phyloP scores from a whole-genome alignment of 257 asterid genomes.

The Vinca minor region DNA sequence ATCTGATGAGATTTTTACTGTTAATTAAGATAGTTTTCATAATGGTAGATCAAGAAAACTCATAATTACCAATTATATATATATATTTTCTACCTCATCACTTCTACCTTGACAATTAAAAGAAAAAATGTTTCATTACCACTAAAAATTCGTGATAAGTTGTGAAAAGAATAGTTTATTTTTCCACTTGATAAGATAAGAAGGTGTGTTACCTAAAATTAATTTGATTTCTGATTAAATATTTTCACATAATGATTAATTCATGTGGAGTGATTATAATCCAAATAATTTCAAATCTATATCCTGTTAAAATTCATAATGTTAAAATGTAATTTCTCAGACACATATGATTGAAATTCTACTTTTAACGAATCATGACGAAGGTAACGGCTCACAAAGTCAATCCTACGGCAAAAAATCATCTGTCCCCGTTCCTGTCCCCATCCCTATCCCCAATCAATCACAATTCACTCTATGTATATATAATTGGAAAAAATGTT shows the following conservation, averaged over 20 bases:
- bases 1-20: too few species aligned
- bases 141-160: not conserved
- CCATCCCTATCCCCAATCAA: too few species aligned
- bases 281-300: not conserved
- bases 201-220: not conserved
- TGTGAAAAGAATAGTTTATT: not conserved
- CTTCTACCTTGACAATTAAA: too few species aligned
- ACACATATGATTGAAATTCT: too few species aligned
- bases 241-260: not conserved
- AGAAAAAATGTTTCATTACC: too few species aligned
- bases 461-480: too few species aligned
- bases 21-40: not conserved
- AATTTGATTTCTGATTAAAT: not conserved
- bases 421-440: too few species aligned
- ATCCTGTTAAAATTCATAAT: not conserved
- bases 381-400: too few species aligned
- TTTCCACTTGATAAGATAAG: not conserved
- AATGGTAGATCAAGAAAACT: not conserved
- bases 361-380: too few species aligned
- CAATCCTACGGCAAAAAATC: too few species aligned
- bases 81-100: not conserved
- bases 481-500: too few species aligned
- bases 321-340: not conserved
- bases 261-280: conserved; percentile 3
- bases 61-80: not conserved